Evolutionary conservation across 2,329 filamentous ascomycete genomes (phyloP).

Genomic region (Microsporum audouinii): DNA sequence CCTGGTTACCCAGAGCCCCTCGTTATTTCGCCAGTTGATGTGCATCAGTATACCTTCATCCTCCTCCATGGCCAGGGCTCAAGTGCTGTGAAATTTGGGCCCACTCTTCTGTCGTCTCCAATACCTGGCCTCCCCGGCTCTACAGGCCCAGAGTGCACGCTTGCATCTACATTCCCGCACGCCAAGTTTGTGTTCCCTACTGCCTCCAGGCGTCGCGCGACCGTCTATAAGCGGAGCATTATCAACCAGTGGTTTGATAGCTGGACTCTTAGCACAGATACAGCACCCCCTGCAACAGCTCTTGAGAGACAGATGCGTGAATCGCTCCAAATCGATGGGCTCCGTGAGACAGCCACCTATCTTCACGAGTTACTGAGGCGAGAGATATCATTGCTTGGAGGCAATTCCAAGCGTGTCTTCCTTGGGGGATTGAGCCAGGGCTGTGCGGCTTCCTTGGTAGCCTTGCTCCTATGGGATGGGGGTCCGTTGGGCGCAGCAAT

Average conservation of each 20-base stretch:
- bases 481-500: slow-evolving; percentile 33
- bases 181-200: slow-evolving; percentile 44
- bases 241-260: slow-evolving; percentile 45
- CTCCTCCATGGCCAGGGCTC: slow-evolving; percentile 40
- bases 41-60: slow-evolving; percentile 37
- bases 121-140: not conserved
- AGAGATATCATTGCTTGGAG: not conserved
- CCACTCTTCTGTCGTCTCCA: not conserved
- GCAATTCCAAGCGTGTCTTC: slow-evolving; percentile 31
- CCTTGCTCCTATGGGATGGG: slow-evolving; percentile 24
- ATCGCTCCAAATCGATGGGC: not conserved
- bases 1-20: slow-evolving; percentile 6
- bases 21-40: slow-evolving; percentile 6
- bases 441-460: slow-evolving; percentile 37
- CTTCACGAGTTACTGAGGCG: not conserved
- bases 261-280: slow-evolving; percentile 34
- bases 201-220: slow-evolving; percentile 35
- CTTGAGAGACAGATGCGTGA: not conserved
- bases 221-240: slow-evolving; percentile 30
- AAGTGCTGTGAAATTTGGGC: not conserved
- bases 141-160: not conserved
- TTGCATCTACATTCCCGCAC: slow-evolving; percentile 15
- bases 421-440: slow-evolving; percentile 46
- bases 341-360: not conserved
- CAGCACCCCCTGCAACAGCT: slow-evolving; percentile 23